Evolutionary conservation across 2,329 filamentous ascomycete species (phyloP).

Genomic region (Fusarium foetens): DNA sequence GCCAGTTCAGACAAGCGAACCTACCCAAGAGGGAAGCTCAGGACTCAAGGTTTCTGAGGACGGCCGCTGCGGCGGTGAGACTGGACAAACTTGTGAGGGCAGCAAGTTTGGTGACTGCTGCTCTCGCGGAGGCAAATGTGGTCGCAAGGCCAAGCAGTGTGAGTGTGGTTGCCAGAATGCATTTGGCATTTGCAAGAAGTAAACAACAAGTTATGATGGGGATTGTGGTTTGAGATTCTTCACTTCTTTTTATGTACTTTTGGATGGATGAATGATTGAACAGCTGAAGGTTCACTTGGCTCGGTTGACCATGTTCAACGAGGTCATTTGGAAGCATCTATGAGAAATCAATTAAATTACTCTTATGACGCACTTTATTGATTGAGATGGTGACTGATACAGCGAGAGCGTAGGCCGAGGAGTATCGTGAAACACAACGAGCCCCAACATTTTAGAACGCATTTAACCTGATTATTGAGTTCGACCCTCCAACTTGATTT

Average conservation of each 20-base stretch:
- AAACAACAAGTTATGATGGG: neutral
- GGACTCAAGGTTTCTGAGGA: slow-evolving; percentile 50
- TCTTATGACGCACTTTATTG: neutral
- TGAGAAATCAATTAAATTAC: slow-evolving; percentile 25
- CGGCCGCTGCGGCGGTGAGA: slow-evolving; percentile 54
- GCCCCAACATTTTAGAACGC: neutral
- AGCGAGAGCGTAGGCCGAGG: neutral
- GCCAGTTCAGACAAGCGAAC: slow-evolving; percentile 29
- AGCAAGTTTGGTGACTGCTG: slow-evolving; percentile 57
- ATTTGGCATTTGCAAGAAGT: slow-evolving; percentile 50
- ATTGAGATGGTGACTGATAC: neutral
- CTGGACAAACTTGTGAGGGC: slow-evolving; percentile 55
- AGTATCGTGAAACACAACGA: neutral
- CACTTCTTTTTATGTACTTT: slow-evolving; percentile 42
- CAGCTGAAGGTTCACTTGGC: slow-evolving; percentile 3
- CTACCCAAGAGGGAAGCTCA: slow-evolving; percentile 9
- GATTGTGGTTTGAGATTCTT: slow-evolving; percentile 11
- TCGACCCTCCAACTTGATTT: neutral
- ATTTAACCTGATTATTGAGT: neutral
- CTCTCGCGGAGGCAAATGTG: slow-evolving; percentile 54
- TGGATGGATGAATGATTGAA: slow-evolving; percentile 22
- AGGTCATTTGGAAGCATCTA: slow-evolving; percentile 4
- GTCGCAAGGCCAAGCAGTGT: slow-evolving; percentile 50
- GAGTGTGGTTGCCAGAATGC: slow-evolving; percentile 50
- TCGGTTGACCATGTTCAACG: slow-evolving; percentile 11